Evolutionary conservation across 257 asterid species (phyloP).

Genomic region (Solanum lignicaule): DNA sequence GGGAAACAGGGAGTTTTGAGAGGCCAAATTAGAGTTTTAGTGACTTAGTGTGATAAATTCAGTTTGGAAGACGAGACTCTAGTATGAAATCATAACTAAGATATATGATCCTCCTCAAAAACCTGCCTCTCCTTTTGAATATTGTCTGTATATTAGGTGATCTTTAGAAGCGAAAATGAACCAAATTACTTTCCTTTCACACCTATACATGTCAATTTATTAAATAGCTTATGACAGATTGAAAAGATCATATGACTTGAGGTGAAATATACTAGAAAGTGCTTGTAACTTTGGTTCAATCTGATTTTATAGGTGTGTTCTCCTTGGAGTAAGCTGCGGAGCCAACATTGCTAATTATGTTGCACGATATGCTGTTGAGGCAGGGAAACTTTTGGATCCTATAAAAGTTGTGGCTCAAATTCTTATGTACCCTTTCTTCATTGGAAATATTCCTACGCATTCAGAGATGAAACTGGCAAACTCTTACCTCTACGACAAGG

Average conservation of each 20-base stretch:
- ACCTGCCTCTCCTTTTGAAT: not conserved
- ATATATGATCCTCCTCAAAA: not conserved
- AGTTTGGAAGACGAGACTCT: not conserved
- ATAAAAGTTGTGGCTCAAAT: slow-evolving; percentile 80
- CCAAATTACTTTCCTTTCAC: not conserved
- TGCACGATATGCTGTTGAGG: slow-evolving; percentile 39
- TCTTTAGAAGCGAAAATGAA: not conserved
- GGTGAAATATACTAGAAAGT: not conserved
- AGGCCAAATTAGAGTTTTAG: not conserved
- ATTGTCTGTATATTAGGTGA: not conserved
- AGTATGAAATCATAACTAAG: not conserved
- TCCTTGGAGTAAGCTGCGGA: slow-evolving; percentile 84
- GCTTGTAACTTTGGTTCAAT: not conserved
- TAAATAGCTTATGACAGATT: not conserved
- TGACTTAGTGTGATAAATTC: not conserved
- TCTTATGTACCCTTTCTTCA: slow-evolving; percentile 78
- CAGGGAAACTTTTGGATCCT: slow-evolving; percentile 54
- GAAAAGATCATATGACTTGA: not conserved
- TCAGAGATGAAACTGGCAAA: slow-evolving; percentile 55
- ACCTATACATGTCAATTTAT: not conserved
- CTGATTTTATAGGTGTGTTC: slow-evolving; percentile 53
- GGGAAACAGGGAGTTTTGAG: not conserved
- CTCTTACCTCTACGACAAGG: slow-evolving; percentile 64
- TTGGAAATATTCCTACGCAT: slow-evolving; percentile 46
- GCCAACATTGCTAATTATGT: slow-evolving; percentile 67